These are phyloP conservation scores for Fusarium brachygibbosum DNA, from an alignment of 2,329 filamentous ascomycete species.

Conservation along the genomic window DNA sequence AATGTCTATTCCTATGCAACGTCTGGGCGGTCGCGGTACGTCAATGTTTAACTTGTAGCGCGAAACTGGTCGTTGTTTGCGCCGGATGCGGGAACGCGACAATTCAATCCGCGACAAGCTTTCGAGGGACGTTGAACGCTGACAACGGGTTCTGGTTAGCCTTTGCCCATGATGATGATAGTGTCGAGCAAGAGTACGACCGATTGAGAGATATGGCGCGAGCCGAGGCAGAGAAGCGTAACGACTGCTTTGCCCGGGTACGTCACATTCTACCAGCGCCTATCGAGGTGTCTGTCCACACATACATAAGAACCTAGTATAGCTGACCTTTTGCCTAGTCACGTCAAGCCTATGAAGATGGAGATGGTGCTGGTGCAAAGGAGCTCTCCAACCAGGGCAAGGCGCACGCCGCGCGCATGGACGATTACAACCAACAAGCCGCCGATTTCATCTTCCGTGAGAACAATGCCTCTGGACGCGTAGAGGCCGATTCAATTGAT, in stretches of 20 bases:
- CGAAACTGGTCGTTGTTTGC: slow-evolving; percentile 24
- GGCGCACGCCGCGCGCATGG: slow-evolving; percentile 84
- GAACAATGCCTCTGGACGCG: slow-evolving; percentile 85
- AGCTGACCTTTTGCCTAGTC: slow-evolving; percentile 61
- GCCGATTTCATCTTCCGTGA: slow-evolving; percentile 95
- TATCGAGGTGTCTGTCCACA: background rate
- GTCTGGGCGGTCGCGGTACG: slow-evolving; percentile 62
- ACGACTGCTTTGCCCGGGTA: slow-evolving; percentile 81
- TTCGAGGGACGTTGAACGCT: slow-evolving; percentile 22
- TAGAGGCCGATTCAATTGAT: slow-evolving; percentile 87
- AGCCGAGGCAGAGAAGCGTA: slow-evolving; percentile 82
- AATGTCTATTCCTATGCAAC: slow-evolving; percentile 60
- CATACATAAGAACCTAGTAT: background rate
- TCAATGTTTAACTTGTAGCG: slow-evolving; percentile 17
- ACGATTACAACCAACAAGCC: slow-evolving; percentile 90
- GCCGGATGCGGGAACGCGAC: slow-evolving; percentile 24
- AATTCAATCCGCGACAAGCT: slow-evolving; percentile 3
- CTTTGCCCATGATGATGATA: slow-evolving; percentile 79
- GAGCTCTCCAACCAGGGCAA: slow-evolving; percentile 88
- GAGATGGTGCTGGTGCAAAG: slow-evolving; percentile 88
- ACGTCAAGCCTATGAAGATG: slow-evolving; percentile 83
- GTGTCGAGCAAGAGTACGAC: slow-evolving; percentile 89
- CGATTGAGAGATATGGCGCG: slow-evolving; percentile 87
- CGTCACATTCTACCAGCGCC: slow-evolving; percentile 39
- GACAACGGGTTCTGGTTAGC: slow-evolving; percentile 62